phyloP scores from a whole-genome alignment of 805 yeast genomes.

The Candida fluviatilis region DNA sequence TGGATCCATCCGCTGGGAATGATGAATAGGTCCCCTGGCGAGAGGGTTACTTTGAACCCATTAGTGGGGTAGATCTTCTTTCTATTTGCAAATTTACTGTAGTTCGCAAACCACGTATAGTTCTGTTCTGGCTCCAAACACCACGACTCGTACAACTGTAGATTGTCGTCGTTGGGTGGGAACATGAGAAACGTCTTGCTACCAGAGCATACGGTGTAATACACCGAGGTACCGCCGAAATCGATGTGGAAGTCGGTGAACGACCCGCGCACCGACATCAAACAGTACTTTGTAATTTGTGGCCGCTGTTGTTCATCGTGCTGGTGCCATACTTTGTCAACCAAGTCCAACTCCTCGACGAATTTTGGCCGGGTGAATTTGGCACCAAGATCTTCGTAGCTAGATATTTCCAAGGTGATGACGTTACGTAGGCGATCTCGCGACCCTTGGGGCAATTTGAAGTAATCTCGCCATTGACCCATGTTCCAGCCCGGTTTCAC shows the following conservation, averaged over 20 bases:
- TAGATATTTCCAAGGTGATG: slow-evolving; percentile 73
- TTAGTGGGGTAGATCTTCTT: slow-evolving; percentile 22
- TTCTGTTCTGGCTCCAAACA: slow-evolving; percentile 62
- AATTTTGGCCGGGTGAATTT: slow-evolving; percentile 58
- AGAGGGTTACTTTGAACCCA: slow-evolving; percentile 53
- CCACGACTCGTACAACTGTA: slow-evolving; percentile 67
- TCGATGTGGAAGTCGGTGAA: slow-evolving; percentile 91
- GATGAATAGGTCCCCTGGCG: slow-evolving; percentile 68
- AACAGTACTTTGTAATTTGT: slow-evolving; percentile 68
- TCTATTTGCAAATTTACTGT: slow-evolving; percentile 28
- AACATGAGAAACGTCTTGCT: slow-evolving; percentile 67
- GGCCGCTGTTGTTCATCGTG: slow-evolving; percentile 38
- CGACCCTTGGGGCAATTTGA: slow-evolving; percentile 35
- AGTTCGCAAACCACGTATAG: slow-evolving; percentile 59
- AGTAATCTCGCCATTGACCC: slow-evolving; percentile 73
- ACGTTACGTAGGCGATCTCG: slow-evolving; percentile 75
- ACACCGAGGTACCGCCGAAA: slow-evolving; percentile 90
- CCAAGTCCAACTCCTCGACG: slow-evolving; percentile 65
- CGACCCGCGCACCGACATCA: slow-evolving; percentile 79
- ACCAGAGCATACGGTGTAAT: slow-evolving; percentile 79
- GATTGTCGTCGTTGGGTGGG: slow-evolving; percentile 69
- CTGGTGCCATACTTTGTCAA: slow-evolving; percentile 58
- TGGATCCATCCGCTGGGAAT: slow-evolving; percentile 95
- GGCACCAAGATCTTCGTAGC: slow-evolving; percentile 42
- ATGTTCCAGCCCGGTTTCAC: slow-evolving; percentile 62